Evolutionary conservation across 2,329 filamentous ascomycete genomes (phyloP), one percentile per base, ranked within the genome.

Genomic region (Pseudogymnoascus sp.): DNA sequence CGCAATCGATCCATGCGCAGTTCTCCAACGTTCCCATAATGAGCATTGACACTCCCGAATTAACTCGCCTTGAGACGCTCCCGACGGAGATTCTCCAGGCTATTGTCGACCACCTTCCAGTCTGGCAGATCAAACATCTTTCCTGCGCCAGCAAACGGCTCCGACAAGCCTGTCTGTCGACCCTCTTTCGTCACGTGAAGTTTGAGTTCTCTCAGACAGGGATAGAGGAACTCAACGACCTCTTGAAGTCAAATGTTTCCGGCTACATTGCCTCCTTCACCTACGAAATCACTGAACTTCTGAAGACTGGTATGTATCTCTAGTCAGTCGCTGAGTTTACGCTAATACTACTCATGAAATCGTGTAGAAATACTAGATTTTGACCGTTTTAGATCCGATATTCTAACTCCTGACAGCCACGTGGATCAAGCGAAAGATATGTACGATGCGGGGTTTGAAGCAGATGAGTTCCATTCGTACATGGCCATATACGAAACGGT

Each of bases 331-430:
- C 1, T 37, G 13, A 37, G 36, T 15, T 37, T 37, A 15, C 4
- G 36, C 36, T 37, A 3, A 37, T 37, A 5, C 36, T 37, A 37
- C 1, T 8, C 13, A 0, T 59, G 1, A 40, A 36, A 59, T 59
- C 8, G 24, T 17, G 35, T 39, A 59, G 57, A 59, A 36, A 59
- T 21, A 59, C n/a, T 21, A 59, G 57, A 62, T 44, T 63, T 63
- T 47, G 39, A 63, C 29, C 41, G 24, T 63, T 63, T 63, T 33
- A 63, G 40, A 60, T 63, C 62, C 60, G 54, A 60, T 60, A 21
- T 63, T n/a, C 37, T 62, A 36, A 64, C 39, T 58, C 62, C 41
- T 36, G 57, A 62, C 40, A 64, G 44, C 47, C 50, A 63, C 21
- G 47, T 63, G 35, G 47, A 63, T 35, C 26, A 15, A 31, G 60